Base-by-base conservation (phyloP, 2,329 filamentous ascomycete species). In the Colletotrichum nymphaeae region DNA sequence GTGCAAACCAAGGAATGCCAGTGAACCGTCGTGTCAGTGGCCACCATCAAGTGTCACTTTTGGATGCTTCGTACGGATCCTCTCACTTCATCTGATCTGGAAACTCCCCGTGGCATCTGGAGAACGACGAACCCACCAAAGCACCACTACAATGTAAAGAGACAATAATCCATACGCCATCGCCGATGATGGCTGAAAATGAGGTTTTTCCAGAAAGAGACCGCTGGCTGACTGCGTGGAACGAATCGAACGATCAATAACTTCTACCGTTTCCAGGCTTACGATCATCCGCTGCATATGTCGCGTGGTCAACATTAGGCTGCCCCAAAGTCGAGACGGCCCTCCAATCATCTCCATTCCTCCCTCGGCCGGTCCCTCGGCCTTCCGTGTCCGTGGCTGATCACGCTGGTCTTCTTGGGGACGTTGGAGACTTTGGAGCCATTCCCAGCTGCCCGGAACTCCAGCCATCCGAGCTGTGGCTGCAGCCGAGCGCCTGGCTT, bases 391-490 rank as follows among this genome's bases (percentile, higher is more conserved):
- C 60, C 70, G 60, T 70, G 70, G 70, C 67, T 73, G 70, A 62
- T 73, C 70, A 73, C 70, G 60, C 60, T 70, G 60, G 42, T 5
- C 60, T 53, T 4, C 26, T 53, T 63, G 24, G 7, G n/a, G 63
- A 16, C 63, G 37, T 42, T 42, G 37, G 32, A 35, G 26, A 35
- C 30, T 22, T 26, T 42, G 16, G 42, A 35, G 52, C 52, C 32
- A 57, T 72, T 74, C 68, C 72, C 67, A 74, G n/a, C 49, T 58
- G 72, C 57, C 71, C 72, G 72, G 72, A 74, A 72, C 56, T 58
- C 68, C 52, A 63, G 53, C 68, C 67, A 74, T 74, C 72, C 72
- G 72, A 72, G 72, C 68, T 66, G 72, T 74, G 72, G 72, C 72
- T 67, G 72, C 72, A 72, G 62, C 63, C 68, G 68, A 63, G 67